Base-by-base conservation (phyloP, 345 rosid genomes). In the Tarenaya hassleriana region DNA sequence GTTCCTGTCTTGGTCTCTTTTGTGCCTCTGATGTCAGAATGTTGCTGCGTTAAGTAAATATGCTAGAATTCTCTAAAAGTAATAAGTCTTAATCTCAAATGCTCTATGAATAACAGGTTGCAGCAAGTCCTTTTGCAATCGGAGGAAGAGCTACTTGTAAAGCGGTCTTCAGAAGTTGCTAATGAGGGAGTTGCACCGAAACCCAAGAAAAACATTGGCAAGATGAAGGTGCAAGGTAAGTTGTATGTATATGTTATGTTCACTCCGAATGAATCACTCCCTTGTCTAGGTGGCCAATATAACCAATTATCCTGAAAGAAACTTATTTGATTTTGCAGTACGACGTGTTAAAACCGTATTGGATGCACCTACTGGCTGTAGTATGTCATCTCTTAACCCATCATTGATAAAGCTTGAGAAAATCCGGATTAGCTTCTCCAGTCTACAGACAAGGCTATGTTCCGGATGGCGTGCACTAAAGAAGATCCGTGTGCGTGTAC, bases 151-250 rank as follows among this genome's bases (percentile, higher is more conserved):
- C 65, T 91, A 29, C 34, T 88, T 58, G 81, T 24, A 15, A 81
- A 79, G 61, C 90, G 68, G 66, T 73, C 83, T 48, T 75, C 86
- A 50, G 82, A 88, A 55, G 69, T 77, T 58, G 68, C 63, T 27
- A 73, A 47, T 47, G 90, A 88, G 48, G 78, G 79, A 37, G 68
- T 76, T 64, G 80, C 86, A 42, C 66, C 94, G 21, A 84, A 88
- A 66, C 83, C 86, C 19, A 84, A 85, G 74, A 88, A 81, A 75
- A 70, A 69, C 50, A 65, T 77, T 43, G 98, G 98, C 70, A 88
- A 88, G 78, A 82, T 92, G 86, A 88, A 71, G 75, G 96, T 92
- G 62, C 95, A 92, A 88, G 98, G 98, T 88, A 69, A 38, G 34
- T 31, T 47, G 52, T 33, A 21, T 32, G 39, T 16, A 4, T 55